Base-by-base conservation (phyloP, 2,329 filamentous ascomycete genomes). In the Epicoccum sorghinum region DNA sequence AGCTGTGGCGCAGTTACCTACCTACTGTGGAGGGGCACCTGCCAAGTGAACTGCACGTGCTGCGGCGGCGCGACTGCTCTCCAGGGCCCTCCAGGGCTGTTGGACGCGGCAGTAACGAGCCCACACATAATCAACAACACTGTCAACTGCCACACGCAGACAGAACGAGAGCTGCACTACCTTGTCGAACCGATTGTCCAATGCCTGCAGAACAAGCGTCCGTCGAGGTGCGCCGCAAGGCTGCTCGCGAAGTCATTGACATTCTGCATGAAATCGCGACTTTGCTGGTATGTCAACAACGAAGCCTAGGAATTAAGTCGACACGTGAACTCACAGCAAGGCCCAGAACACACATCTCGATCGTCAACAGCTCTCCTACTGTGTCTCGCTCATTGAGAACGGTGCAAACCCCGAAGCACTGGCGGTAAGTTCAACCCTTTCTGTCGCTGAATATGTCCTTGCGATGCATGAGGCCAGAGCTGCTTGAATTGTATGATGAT, bases 321-420 rank as follows among this genome's bases (percentile, higher is more conserved):
- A 12, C 42, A 50, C 2, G 52, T 35, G n/a, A 37, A 4, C 27
- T 29, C 27, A 29, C 27, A 29, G 27, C 27, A 18, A 18, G 27
- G 2, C 9, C 2, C 13, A 98, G 93, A 97, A 98, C 78, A 96
- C 93, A 58, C 86, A 96, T 61, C 86, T 99, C 40, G 93, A 97
- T 75, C 87, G 93, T 29, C 89, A 92, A 48, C 92, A 93, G 18
- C 82, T 99, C 14, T 96, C 93, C 3, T 90, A 97, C 59, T 99
- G 95, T 76, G 93, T 98, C 56, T 96, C 92, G 48, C 84, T 99
- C 75, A 96, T 99, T 65, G 95, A 99, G 77, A 96, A 96, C 70
- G 95, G 95, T 12, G 91, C 98, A 27, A 96, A 96, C 71, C 95
- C 95, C 0, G 93, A 98, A 74, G 95, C 93, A 1, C 80, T 99